Evolutionary conservation across 106 monocot species (phyloP), one percentile per base, ranked within the genome.

Genomic region (Posidonia australis): DNA sequence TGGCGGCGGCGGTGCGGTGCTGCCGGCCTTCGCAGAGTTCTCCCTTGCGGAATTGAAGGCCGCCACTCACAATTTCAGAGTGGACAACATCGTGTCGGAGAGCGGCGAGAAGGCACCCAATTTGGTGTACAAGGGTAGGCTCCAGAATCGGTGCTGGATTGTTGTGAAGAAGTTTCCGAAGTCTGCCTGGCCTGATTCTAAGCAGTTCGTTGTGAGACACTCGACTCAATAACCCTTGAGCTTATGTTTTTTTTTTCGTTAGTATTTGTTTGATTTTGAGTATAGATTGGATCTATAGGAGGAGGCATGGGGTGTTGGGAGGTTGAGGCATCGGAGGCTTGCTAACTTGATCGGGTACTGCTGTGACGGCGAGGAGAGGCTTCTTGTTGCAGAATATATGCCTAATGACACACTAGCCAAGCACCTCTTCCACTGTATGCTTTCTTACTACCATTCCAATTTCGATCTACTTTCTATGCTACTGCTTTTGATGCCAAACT

Each of bases 141-240:
- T 93, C 46, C 67, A 75, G 73, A 83, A 70, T 66, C 73, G 80
- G 16, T 72, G 80, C 16, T 83, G 79, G 82, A 88, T 93, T 69
- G 93, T 88, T 47, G 88, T 93, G 46, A 93, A 93, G 81, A 93
- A 93, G 77, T 93, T 93, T 77, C 65, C 85, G 32, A 93, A 85
- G 77, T 53, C 77, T 60, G 87, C 93, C n/a, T 93, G 93, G 93
- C 93, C 88, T 55, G 88, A 93, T 65, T 78, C 88, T 18, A 88
- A 93, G 77, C 93, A 93, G 77, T 93, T 93, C 70, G 83, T 82
- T 5, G 92, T 92, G 13, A 26, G 54, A 27, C 0, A 23, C n/a
- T 18, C 13, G 44, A 47, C 1, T 70, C 48, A 9, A 0, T 11
- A 22, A n/a, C n/a, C 49, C 23, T 5, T 43, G 30, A n/a, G 61